Base-by-base conservation (phyloP, 2,329 filamentous ascomycete species). In the Pseudogymnoascus verrucosus region DNA sequence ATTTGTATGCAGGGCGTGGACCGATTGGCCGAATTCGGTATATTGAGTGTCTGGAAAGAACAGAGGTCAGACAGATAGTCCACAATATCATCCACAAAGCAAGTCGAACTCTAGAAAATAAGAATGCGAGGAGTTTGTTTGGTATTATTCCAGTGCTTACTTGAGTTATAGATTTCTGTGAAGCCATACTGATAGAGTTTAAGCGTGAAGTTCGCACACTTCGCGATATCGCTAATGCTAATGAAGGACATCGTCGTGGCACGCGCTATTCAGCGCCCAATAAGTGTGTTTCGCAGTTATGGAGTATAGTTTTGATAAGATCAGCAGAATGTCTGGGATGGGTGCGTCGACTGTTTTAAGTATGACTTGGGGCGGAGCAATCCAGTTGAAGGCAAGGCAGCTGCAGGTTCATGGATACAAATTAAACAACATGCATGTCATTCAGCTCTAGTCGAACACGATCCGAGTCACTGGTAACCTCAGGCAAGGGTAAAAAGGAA, bases 261-360 rank as follows among this genome's bases (percentile, higher is more conserved):
- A 57, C 34, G 51, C 51, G 51, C 51, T 57, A 57, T 57, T 57
- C 28, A 57, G 51, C 51, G 51, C 51, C 51, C 51, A 57, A 57
- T 57, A 57, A 57, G n/a, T 36, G 44, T 51, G 51, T 57, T 36
- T 57, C 51, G 51, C 51, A 57, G 51, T 34, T 34, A 19, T 14
- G 51, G 51, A 19, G 51, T 57, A 34, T 57, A 16, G 51, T 57
- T 57, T 16, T 16, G 16, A 57, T 57, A 31, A 57, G 26, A 57
- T 34, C 28, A 34, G 12, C 51, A 19, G 14, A 57, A 31, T 16
- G 28, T 57, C 51, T 57, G 51, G 51, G 51, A 16, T 36, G 23
- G 51, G 51, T 36, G 14, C 28, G 5, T 12, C n/a, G 28, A 4
- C 26, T 57, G 51, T 57, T 36, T 34, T 57, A 57, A 57, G 51